Evolutionary conservation across 768 basidiomycete genomes (phyloP).

Genomic region (Agaricus sinodeliciosus): DNA sequence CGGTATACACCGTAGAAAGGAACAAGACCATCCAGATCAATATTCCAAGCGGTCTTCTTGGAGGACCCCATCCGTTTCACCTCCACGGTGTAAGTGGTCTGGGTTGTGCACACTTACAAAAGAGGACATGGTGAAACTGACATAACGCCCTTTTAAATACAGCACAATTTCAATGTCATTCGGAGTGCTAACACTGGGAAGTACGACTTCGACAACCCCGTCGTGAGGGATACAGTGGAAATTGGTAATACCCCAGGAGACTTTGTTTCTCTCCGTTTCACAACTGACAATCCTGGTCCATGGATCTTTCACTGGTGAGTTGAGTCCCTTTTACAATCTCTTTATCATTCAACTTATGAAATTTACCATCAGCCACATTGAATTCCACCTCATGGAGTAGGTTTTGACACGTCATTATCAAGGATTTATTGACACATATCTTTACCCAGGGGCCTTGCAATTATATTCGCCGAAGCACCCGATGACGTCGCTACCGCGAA

Average conservation of each 20-base stretch:
- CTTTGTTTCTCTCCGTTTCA: constrained; percentile 42
- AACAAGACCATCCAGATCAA: constrained; percentile 33
- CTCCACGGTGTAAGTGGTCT: constrained; percentile 25
- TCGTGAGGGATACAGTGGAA: constrained; percentile 27
- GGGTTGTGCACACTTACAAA: too few relatives aligned
- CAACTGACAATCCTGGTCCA: constrained; percentile 44
- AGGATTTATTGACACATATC: not conserved
- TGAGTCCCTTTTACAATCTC: not conserved
- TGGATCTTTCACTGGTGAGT: constrained; percentile 44
- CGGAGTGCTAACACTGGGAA: constrained; percentile 26
- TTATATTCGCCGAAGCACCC: constrained; percentile 28
- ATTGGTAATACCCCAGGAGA: constrained; percentile 23
- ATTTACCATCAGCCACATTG: constrained; percentile 35
- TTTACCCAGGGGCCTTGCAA: constrained; percentile 23
- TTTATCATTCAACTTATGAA: not conserved
- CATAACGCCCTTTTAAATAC: not conserved
- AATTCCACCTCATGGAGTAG: constrained; percentile 42
- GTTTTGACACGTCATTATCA: constrained; percentile 5
- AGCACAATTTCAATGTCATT: constrained; percentile 42
- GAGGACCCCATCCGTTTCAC: constrained; percentile 35
- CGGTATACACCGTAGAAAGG: constrained; percentile 38
- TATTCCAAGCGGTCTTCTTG: constrained; percentile 25
- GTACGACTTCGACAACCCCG: constrained; percentile 39
- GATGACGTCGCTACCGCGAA: not conserved
- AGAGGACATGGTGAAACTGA: not conserved